Base-by-base conservation (phyloP, 345 rosid genomes). In the Gossypium sturtianum region DNA sequence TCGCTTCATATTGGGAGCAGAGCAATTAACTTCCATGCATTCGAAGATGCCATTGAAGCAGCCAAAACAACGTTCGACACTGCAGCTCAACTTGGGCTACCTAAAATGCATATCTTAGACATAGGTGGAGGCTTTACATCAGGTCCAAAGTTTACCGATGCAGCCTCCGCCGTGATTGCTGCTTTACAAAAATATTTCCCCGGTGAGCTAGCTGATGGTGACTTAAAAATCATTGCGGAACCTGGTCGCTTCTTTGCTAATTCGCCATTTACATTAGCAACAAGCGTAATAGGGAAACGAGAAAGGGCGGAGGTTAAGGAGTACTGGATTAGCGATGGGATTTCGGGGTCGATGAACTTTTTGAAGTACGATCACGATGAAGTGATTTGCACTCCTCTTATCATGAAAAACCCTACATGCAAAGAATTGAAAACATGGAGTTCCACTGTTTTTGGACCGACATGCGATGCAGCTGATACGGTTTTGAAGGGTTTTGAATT, bases 241-340 rank as follows among this genome's bases (percentile, higher is more conserved):
- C 83, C 85, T 20, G 85, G 85, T 3, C 81, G 83, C 17, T 83
- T 66, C 73, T 75, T 83, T 10, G 70, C 81, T 0, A 76, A 74
- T 4, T 45, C 74, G 2, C 65, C 77, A 1, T 80, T 80, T 49
- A 80, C 83, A 15, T 13, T 83, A 15, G 83, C 71, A 4, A 47
- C 83, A 2, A 77, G 25, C 56, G 15, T 83, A 7, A 71, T 83
- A 6, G 83, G 85, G 66, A 83, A 75, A 41, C 76, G 82, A 7
- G 67, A 70, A 12, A 44, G 85, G 56, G 75, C 72, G 4, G 79
- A 65, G 20, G 15, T 20, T 0, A 70, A 71, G 22, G 76, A 82
- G 74, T 82, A 79, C 25, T 79, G 82, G 82, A 76, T 79, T 12
- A 76, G 79, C 12, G 85, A 82, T 54, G 82, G 85, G 13, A 20